These are phyloP conservation scores for Murraya koenigii DNA, from an alignment of 345 rosid genomes.

Conservation along the genomic window DNA sequence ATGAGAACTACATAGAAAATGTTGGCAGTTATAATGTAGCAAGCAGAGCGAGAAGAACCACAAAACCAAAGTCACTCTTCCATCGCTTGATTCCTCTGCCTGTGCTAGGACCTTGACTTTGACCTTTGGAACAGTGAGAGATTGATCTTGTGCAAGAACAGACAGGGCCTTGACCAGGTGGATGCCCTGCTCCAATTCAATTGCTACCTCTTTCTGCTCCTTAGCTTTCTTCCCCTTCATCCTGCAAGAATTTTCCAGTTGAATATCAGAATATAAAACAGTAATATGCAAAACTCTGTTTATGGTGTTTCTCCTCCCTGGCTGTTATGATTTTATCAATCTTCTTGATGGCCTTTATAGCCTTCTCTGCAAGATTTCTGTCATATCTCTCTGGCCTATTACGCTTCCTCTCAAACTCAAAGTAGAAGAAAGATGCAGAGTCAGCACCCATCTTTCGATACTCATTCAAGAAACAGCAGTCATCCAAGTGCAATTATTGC, in stretches of 20 bases:
- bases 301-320: constrained; percentile 52
- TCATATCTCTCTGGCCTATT: constrained; percentile 96
- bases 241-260: constrained; percentile 39
- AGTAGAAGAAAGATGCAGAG: not conserved
- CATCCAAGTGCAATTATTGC: not conserved
- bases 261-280: not conserved
- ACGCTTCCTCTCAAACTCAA: constrained; percentile 89
- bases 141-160: constrained; percentile 29
- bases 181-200: constrained; percentile 51
- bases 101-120: constrained; percentile 48
- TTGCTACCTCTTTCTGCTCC: constrained; percentile 31
- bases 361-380: constrained; percentile 64
- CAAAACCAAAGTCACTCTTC: constrained; percentile 49
- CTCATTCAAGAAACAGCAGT: not conserved
- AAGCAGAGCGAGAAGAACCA: not conserved
- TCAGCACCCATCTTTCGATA: not conserved
- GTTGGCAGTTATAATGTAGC: not conserved
- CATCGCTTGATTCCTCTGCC: constrained; percentile 55
- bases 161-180: constrained; percentile 49
- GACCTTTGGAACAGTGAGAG: constrained; percentile 48
- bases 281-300: constrained; percentile 36
- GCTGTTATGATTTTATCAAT: constrained; percentile 63
- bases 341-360: constrained; percentile 76
- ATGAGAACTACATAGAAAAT: not conserved
- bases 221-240: constrained; percentile 47